Percentiles rank a stretch among this genome's conserved stretches.
These are phyloP conservation scores for Sicyos baderoa DNA, from an alignment of 306 rosid species.

Conservation along the genomic window DNA sequence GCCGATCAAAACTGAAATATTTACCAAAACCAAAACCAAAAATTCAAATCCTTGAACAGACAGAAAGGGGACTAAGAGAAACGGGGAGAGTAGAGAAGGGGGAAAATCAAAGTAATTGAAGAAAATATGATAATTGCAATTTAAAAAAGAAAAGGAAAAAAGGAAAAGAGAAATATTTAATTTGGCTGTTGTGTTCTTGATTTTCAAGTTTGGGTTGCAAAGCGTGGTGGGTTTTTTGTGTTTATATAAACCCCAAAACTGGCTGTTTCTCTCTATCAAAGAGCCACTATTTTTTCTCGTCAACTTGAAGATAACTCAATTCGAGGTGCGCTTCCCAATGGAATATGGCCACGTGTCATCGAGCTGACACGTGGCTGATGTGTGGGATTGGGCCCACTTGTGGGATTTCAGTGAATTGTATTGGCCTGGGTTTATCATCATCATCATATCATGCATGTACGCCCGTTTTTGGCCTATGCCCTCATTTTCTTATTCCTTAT, in stretches of 20 bases:
- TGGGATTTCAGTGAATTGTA: background rate
- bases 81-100: constrained; percentile 13
- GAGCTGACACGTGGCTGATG: background rate
- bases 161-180: background rate
- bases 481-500: constrained; percentile 10
- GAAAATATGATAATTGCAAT: background rate
- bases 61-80: constrained; percentile 33
- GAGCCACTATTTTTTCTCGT: too few species aligned
- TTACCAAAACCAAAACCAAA: too few species aligned
- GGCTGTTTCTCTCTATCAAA: background rate
- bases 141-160: background rate
- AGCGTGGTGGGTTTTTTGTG: background rate
- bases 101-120: background rate
- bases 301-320: constrained; percentile 4
- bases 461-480: background rate
- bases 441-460: background rate
- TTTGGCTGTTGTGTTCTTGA: constrained; percentile 18
- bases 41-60: constrained; percentile 17
- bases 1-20: background rate
- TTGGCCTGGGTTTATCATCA: background rate
- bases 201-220: constrained; percentile 6
- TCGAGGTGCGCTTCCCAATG: constrained; percentile 21
- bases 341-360: constrained; percentile 1
- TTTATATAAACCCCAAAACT: constrained; percentile 28
- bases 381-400: background rate